A percentile compares a stretch with the other conserved stretches of the same genome.
These are phyloP conservation scores for Aspergillus funiculosus DNA, from an alignment of 495 filamentous ascomycete species.

Conservation along the genomic window DNA sequence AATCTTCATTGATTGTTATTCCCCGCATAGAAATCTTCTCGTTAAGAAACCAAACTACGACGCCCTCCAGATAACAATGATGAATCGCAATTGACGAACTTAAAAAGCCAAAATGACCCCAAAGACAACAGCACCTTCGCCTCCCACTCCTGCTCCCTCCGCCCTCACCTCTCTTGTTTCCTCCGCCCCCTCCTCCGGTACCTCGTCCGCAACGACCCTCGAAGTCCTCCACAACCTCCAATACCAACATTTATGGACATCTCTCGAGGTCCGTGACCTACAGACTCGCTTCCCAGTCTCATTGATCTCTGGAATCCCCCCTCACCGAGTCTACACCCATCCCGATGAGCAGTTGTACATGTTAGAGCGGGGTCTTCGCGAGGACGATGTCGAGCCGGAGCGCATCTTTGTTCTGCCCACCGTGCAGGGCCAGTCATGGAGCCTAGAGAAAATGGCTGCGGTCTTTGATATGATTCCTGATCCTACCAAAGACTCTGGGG, in stretches of 20 bases:
- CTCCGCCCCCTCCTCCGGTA: constrained; percentile 20
- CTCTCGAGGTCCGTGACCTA: constrained; percentile 52
- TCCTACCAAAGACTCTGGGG: constrained; percentile 13
- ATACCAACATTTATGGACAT: constrained; percentile 83
- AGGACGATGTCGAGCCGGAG: constrained; percentile 49
- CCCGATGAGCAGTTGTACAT: constrained; percentile 86
- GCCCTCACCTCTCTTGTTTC: constrained; percentile 34
- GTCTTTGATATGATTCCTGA: constrained; percentile 71
- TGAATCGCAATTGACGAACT: not conserved
- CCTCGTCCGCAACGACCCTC: constrained; percentile 49
- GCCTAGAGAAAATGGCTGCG: constrained; percentile 61
- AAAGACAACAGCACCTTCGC: not conserved
- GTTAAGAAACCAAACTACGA: too few relatives aligned
- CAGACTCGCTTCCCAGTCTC: constrained; percentile 40
- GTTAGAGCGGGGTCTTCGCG: constrained; percentile 50
- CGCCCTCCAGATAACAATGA: too few relatives aligned
- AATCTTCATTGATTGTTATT: not conserved
- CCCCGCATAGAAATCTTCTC: too few relatives aligned
- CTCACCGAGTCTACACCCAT: constrained; percentile 79
- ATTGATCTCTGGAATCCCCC: constrained; percentile 82
- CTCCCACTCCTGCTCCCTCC: constrained; percentile 20
- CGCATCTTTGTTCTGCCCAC: constrained; percentile 85
- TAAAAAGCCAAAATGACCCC: not conserved
- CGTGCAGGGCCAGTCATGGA: constrained; percentile 78
- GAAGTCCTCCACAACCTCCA: constrained; percentile 75